These are phyloP conservation scores for Lichtheimia ramosa DNA, from an alignment of 371 early-diverging fungal species.

Conservation along the genomic window DNA sequence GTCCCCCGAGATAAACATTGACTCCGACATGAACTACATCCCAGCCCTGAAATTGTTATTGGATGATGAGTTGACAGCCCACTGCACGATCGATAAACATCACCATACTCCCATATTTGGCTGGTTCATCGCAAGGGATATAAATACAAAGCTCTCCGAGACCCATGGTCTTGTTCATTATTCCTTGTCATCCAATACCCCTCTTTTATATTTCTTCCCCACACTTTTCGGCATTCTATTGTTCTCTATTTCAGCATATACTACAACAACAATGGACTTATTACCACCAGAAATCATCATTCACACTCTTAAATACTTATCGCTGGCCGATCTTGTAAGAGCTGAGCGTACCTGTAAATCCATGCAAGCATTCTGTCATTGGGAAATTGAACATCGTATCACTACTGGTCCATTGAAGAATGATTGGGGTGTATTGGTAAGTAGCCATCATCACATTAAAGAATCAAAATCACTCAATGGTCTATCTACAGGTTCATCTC, in stretches of 20 bases:
- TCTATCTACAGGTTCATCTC: slow-evolving; percentile 33
- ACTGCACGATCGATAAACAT: not conserved
- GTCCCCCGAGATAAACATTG: too few species aligned
- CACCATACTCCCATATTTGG: not conserved
- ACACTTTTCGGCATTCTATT: not conserved
- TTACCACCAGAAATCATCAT: slow-evolving; percentile 44
- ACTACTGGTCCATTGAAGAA: slow-evolving; percentile 20
- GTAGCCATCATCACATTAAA: slow-evolving; percentile 2
- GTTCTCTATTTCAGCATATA: too few species aligned
- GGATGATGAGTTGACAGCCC: not conserved
- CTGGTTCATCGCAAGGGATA: not conserved
- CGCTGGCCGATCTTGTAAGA: slow-evolving; percentile 40
- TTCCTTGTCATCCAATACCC: not conserved
- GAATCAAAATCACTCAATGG: not conserved
- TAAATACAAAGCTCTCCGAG: slow-evolving; percentile 2
- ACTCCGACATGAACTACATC: too few species aligned
- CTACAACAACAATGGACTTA: slow-evolving; percentile 15
- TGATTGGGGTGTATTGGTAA: slow-evolving; percentile 43
- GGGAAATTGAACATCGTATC: slow-evolving; percentile 41
- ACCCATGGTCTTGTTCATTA: not conserved
- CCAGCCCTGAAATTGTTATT: too few species aligned
- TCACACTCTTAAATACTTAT: slow-evolving; percentile 31
- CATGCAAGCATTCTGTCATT: slow-evolving; percentile 33
- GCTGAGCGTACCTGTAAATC: slow-evolving; percentile 38
- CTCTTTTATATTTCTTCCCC: not conserved